Evolutionary conservation across 2,329 filamentous ascomycete genomes (phyloP).

Genomic region (Botrytis fabae): DNA sequence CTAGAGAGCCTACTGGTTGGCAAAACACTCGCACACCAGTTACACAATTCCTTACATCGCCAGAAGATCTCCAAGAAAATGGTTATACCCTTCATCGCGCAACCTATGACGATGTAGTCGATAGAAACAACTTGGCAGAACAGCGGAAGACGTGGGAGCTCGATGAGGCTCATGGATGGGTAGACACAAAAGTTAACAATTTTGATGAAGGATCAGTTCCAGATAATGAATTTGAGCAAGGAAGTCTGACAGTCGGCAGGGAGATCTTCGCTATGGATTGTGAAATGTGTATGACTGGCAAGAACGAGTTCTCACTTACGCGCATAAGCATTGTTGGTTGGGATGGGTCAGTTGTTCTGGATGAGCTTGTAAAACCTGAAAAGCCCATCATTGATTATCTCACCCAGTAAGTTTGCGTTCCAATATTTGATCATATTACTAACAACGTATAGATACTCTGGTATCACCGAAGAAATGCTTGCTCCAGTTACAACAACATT

Average conservation of each 20-base stretch:
- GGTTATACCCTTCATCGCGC: constrained; percentile 84
- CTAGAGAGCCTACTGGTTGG: constrained; percentile 65
- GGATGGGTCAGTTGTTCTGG: constrained; percentile 78
- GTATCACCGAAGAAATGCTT: constrained; percentile 86
- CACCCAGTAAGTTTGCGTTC: constrained; percentile 55
- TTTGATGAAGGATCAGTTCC: constrained; percentile 68
- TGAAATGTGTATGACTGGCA: constrained; percentile 92
- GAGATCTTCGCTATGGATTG: constrained; percentile 84
- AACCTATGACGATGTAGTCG: constrained; percentile 58
- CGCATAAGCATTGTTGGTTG: constrained; percentile 85
- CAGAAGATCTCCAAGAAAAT: constrained; percentile 76
- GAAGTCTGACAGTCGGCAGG: constrained; percentile 80
- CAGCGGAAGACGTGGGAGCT: constrained; percentile 53
- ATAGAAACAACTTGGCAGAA: constrained; percentile 54
- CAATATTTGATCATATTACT: constrained; percentile 28
- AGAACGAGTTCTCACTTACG: constrained; percentile 78
- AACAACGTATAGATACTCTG: constrained; percentile 62
- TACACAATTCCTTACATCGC: constrained; percentile 71
- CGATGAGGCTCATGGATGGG: constrained; percentile 68
- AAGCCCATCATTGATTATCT: constrained; percentile 91
- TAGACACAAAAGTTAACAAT: constrained; percentile 69
- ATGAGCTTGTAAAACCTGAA: constrained; percentile 88
- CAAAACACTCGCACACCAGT: constrained; percentile 78
- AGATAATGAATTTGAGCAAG: constrained; percentile 71
- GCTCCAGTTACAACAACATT: constrained; percentile 81